These are phyloP conservation scores for Aphanomyces invadans DNA, from an alignment of 352 stramenopile genomes.

Conservation along the genomic window DNA sequence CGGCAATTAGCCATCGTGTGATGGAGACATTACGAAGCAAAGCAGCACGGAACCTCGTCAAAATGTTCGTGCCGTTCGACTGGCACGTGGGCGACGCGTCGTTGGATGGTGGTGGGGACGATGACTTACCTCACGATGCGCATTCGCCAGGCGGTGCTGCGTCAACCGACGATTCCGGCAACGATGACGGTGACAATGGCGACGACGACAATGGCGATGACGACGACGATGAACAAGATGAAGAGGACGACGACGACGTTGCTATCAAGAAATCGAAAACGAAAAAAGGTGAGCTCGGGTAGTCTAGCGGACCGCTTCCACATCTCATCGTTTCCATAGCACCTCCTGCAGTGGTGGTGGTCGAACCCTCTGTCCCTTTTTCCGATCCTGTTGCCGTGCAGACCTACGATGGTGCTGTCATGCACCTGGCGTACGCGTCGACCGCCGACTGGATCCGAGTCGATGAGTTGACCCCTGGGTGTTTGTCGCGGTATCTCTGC, in stretches of 20 bases:
- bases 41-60: conserved; percentile 46
- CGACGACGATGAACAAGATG: conserved; percentile 35
- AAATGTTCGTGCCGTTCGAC: conserved; percentile 49
- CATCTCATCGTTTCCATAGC: not conserved
- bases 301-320: not conserved
- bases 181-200: conserved; percentile 26
- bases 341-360: not conserved
- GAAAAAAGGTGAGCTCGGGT: conserved; percentile 15
- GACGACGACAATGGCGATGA: conserved; percentile 39
- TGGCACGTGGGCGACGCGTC: conserved; percentile 45
- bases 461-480: conserved; percentile 1
- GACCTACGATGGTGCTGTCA: not conserved
- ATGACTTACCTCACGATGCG: conserved; percentile 21
- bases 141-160: not conserved
- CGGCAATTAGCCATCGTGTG: conserved; percentile 26
- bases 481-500: not conserved
- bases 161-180: conserved; percentile 28
- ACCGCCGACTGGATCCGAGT: not conserved
- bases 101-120: conserved; percentile 30
- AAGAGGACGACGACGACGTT: conserved; percentile 29
- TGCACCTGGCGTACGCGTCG: not conserved
- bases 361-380: not conserved
- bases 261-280: conserved; percentile 18
- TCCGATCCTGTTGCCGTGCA: not conserved
- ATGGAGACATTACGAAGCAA: conserved; percentile 59